Evolutionary conservation across 2,329 filamentous ascomycete genomes (phyloP), one percentile per base, ranked within the genome.

Genomic region (Didymellaceae sp.): DNA sequence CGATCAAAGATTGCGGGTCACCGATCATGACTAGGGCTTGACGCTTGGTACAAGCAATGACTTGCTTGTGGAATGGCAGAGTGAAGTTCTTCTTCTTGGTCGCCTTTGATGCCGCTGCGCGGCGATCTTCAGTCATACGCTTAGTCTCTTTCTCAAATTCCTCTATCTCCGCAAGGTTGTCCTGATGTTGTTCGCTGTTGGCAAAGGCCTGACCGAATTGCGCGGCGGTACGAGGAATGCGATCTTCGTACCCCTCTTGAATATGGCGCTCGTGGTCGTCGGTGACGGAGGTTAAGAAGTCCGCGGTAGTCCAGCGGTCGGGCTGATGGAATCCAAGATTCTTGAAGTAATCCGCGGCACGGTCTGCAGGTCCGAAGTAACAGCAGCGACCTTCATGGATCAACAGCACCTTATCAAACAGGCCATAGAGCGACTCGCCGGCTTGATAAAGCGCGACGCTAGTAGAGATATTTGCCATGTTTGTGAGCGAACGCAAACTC

Each of bases 361-460:
- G 75, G 20, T 80, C 77, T 6, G 85, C 78, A 3, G 77, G 80
- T 5, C 87, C 87, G 58, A 88, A 87, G 66, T 88, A 90, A 48
- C 67, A 72, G 48, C 72, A 75, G 1, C 67, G 61, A 3, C 75
- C 75, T 35, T 74, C 72, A 33, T 77, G 68, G 6, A 77, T 73
- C 4, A 77, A 49, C 0, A 76, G 40, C 1, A 75, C 73, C 39
- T 74, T 74, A 54, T 75, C 73, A 40, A 75, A 75, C 0, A 74
- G 57, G 9, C 69, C 55, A 40, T 73, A 75, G 0, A 76, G 52
- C 6, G 66, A 69, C 48, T 76, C 71, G 39, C 72, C 72, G 6
- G 88, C 87, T 64, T 91, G 88, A 54, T 90, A 90, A 7, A 91
- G 82, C 8, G 88, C 86, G 3, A 91, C 85, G 1, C 82, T 76